Conservation (phyloP, 148 eudicot genomes). For the Silene latifolia region DNA sequence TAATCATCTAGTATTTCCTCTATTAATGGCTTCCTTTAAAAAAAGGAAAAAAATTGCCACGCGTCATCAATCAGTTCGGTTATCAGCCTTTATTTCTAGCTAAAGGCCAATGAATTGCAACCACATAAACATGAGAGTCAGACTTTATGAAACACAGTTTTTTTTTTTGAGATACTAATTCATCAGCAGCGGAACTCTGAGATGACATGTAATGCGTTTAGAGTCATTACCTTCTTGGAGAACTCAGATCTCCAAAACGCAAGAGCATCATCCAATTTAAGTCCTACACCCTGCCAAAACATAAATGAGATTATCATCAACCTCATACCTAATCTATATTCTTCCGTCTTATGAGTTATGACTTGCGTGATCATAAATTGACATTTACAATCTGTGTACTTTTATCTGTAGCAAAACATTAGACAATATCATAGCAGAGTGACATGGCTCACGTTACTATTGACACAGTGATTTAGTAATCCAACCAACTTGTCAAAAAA, state of each 20-base stretch:
- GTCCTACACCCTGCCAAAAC: slow-evolving; percentile 80
- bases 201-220: neutral
- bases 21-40: too few species aligned
- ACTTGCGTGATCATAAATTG: neutral
- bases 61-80: neutral
- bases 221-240: slow-evolving; percentile 59
- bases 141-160: too few species aligned
- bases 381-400: neutral
- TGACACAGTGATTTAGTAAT: neutral
- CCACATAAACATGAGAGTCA: too few species aligned
- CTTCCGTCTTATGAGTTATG: neutral
- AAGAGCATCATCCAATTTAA: slow-evolving; percentile 94
- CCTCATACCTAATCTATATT: neutral
- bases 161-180: neutral
- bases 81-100: neutral
- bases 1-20: neutral
- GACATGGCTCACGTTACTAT: neutral
- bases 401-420: neutral
- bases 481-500: neutral
- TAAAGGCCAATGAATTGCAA: neutral
- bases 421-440: too few species aligned
- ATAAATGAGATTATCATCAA: neutral
- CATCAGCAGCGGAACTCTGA: slow-evolving; percentile 9
- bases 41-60: neutral
- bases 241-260: slow-evolving; percentile 96